Base-by-base conservation (phyloP, 1,284 basidiomycete genomes). In the Trametes hirsuta region DNA sequence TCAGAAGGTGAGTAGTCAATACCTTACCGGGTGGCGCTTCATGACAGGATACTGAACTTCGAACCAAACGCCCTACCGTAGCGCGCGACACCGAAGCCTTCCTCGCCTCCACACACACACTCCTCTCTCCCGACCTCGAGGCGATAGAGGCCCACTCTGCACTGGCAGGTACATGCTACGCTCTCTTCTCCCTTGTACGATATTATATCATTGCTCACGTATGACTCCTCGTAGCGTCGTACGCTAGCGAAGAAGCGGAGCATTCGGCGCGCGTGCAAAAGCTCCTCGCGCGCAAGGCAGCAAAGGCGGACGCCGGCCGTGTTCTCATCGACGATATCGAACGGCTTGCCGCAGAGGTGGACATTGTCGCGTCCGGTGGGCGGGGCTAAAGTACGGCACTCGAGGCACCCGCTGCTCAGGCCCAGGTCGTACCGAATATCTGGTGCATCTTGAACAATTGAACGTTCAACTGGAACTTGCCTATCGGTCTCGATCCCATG, bases 261-360 rank as follows among this genome's bases (percentile, higher is more conserved):
- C 22, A 54, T 8, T 52, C 56, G n/a, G 46, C 40, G 9, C 55
- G 58, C 10, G 10, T 67, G n/a, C 39, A 54, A 48, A 55, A 51
- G 22, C 55, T 69, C 34, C 58, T 69, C 10, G 55, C 61, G 34
- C 64, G 66, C 30, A 69, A 67, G 50, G 55, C 52, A 11, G 59
- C 62, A 39, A 68, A 68, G 39, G 57, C 64, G 9, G 60, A 59
- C 3, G 62, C 52, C 0, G 67, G 64, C 3, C 61, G 50, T 11
- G 55, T 55, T 0, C 57, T 68, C 11, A 36, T 63, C 3, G 12
- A 47, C 35, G 64, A 68, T 15, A 61, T 68, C 18, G 64, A 68
- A 55, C 54, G 59, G 14, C 52, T 68, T 36, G 24, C 61, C 5
- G 52, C 61, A 10, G 67, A 68, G 40, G 54, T 58, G 10, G 53